phyloP scores from a whole-genome alignment of 2,329 filamentous ascomycete species.

The Dactylonectria macrodidyma region DNA sequence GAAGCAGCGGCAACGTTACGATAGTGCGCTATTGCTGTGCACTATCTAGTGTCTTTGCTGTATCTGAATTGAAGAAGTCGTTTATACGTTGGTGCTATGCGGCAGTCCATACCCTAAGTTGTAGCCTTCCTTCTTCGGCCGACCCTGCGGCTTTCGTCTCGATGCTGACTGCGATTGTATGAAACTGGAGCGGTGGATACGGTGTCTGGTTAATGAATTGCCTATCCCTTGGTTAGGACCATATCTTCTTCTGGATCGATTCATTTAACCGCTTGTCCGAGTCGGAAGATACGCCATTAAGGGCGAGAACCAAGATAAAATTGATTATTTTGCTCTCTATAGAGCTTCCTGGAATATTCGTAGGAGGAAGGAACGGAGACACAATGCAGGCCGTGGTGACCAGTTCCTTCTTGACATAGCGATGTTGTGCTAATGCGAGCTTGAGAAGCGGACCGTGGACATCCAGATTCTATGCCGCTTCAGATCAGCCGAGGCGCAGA shows the following conservation, averaged over 20 bases:
- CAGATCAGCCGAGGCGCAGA: neutral
- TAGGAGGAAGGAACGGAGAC: neutral
- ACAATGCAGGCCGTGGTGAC: neutral
- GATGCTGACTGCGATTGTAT: neutral
- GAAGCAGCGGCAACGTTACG: constrained; percentile 22
- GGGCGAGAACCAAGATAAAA: neutral
- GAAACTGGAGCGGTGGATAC: constrained; percentile 5
- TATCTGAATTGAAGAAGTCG: neutral
- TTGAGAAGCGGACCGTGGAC: neutral
- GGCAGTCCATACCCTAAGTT: constrained; percentile 7
- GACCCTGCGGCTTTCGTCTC: constrained; percentile 1
- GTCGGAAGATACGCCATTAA: neutral
- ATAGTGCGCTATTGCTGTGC: neutral
- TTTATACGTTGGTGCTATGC: constrained; percentile 15
- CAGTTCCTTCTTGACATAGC: neutral
- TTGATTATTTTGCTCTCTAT: neutral
- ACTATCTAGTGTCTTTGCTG: neutral
- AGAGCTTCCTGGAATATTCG: neutral
- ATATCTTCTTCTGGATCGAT: neutral
- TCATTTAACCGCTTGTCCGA: neutral
- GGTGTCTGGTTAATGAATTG: constrained; percentile 8
- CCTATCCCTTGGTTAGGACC: neutral
- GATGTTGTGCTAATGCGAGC: neutral
- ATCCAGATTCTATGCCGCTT: neutral
- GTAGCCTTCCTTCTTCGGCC: neutral